Conservation (phyloP, 768 basidiomycete species). For the Boletus rubescentipes region DNA sequence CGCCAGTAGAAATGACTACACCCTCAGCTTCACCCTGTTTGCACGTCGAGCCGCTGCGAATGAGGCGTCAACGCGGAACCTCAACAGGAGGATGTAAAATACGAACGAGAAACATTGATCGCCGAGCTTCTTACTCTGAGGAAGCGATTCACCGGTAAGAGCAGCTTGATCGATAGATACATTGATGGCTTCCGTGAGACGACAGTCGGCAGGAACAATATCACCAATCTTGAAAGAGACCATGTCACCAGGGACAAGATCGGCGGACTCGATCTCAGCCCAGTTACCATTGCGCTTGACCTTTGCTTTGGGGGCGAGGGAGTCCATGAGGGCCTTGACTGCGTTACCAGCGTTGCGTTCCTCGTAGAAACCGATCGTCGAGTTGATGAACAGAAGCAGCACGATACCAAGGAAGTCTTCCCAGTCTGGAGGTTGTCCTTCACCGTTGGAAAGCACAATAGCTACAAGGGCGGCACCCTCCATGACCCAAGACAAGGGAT, state of each 20-base stretch:
- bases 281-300: conserved; percentile 84
- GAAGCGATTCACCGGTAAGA: conserved; percentile 95
- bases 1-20: conserved; percentile 96
- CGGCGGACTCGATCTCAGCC: conserved; percentile 88
- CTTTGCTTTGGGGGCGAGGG: conserved; percentile 95
- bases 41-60: conserved; percentile 85
- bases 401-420: conserved; percentile 97
- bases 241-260: conserved; percentile 94
- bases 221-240: conserved; percentile 99
- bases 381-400: conserved; percentile 89
- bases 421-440: conserved; percentile 87
- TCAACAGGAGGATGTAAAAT: not conserved
- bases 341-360: conserved; percentile 97
- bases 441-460: conserved; percentile 94
- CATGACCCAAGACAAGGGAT: conserved; percentile 99
- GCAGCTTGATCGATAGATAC: conserved; percentile 99
- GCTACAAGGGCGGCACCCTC: conserved; percentile 94
- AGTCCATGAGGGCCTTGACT: conserved; percentile 99
- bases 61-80: not conserved
- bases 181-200: conserved; percentile 95
- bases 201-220: conserved; percentile 96
- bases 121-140: conserved; percentile 85
- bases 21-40: conserved; percentile 99
- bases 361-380: conserved; percentile 97
- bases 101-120: conserved; percentile 98